phyloP scores from a whole-genome alignment of 2,329 filamentous ascomycete genomes.

The Trichoderma atrobrunneum region DNA sequence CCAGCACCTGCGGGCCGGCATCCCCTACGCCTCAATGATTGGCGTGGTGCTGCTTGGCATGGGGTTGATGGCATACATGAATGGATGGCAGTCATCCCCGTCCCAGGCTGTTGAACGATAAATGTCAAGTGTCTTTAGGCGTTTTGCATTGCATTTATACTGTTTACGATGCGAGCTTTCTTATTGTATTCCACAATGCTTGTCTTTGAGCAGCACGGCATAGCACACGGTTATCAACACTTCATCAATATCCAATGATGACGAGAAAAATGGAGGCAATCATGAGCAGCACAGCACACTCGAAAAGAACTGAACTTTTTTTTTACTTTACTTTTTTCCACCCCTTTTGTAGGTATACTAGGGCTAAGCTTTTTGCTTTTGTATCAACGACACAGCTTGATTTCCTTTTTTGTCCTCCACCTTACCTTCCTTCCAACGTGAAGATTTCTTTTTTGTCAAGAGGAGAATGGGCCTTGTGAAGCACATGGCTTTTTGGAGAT shows the following conservation, averaged over 20 bases:
- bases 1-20: slow-evolving; percentile 47
- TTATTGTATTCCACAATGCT: slow-evolving; percentile 9
- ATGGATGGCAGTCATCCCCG: slow-evolving; percentile 65
- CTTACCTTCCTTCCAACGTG: slow-evolving; percentile 15
- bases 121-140: slow-evolving; percentile 16
- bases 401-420: slow-evolving; percentile 14
- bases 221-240: slow-evolving; percentile 25
- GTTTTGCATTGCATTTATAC: neutral
- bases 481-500: slow-evolving; percentile 8
- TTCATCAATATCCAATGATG: slow-evolving; percentile 25
- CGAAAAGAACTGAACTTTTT: slow-evolving; percentile 24
- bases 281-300: slow-evolving; percentile 30
- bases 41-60: slow-evolving; percentile 79
- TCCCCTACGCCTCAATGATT: slow-evolving; percentile 79
- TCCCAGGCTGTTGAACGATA: slow-evolving; percentile 34
- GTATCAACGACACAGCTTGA: slow-evolving; percentile 15
- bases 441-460: slow-evolving; percentile 11
- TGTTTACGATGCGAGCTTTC: neutral
- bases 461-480: neutral
- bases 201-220: slow-evolving; percentile 23
- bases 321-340: slow-evolving; percentile 22
- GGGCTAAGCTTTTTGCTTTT: slow-evolving; percentile 12
- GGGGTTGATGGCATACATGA: slow-evolving; percentile 82
- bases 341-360: slow-evolving; percentile 32
- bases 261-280: slow-evolving; percentile 33